Conservation (phyloP, 2,329 filamentous ascomycete species). For the Phialophora expanda region DNA sequence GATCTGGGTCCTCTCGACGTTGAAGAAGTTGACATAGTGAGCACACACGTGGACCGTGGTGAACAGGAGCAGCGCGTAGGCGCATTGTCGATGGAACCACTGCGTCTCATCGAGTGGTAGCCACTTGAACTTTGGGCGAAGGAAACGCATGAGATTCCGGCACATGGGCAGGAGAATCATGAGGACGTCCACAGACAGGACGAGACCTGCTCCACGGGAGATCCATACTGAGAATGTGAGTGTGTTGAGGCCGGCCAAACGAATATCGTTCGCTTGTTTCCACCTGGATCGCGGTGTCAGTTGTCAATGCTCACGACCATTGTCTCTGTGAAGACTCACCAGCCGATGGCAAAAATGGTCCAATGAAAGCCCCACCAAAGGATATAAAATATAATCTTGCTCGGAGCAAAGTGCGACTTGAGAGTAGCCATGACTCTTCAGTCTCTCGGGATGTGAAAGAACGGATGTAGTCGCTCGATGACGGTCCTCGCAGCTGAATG, state of each 20-base stretch:
- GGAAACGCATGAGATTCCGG: constrained; percentile 80
- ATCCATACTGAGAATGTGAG: constrained; percentile 93
- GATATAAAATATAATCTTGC: constrained; percentile 78
- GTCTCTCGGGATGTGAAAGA: constrained; percentile 6
- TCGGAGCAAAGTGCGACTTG: constrained; percentile 37
- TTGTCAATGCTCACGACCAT: constrained; percentile 34
- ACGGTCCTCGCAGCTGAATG: constrained; percentile 2
- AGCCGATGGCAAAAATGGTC: constrained; percentile 81
- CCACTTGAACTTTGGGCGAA: constrained; percentile 86
- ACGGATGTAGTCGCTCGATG: constrained; percentile 8
- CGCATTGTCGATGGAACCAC: constrained; percentile 95
- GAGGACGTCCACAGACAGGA: constrained; percentile 80
- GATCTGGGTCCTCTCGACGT: constrained; percentile 84
- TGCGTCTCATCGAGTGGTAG: constrained; percentile 93
- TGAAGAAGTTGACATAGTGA: constrained; percentile 99
- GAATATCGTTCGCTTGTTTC: constrained; percentile 72
- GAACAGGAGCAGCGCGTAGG: constrained; percentile 86
- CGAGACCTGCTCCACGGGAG: constrained; percentile 88
- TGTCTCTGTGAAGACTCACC: constrained; percentile 61
- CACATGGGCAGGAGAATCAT: constrained; percentile 94
- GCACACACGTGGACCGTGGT: constrained; percentile 74
- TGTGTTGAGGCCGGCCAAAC: constrained; percentile 77
- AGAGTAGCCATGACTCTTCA: constrained; percentile 32
- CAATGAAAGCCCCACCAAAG: constrained; percentile 81
- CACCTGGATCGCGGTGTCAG: constrained; percentile 62